Percentiles rank a stretch among this genome's conserved stretches.
Evolutionary conservation across 129 eudicot species (phyloP).

Genomic region (Gnaphalium uliginosum): DNA sequence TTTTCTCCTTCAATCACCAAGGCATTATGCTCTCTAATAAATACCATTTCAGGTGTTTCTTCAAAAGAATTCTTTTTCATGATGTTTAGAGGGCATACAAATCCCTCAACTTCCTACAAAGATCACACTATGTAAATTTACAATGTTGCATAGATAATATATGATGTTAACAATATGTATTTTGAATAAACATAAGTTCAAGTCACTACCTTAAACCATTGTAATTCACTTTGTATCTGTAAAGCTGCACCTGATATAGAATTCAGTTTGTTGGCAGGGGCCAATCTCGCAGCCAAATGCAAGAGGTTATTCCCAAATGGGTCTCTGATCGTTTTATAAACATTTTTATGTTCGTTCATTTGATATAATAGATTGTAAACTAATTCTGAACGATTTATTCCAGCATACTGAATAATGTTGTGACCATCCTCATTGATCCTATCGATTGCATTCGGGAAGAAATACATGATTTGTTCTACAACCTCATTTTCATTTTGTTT

Average conservation of each 20-base stretch:
- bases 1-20: conserved; percentile 32
- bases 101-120: background rate
- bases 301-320: background rate
- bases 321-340: background rate
- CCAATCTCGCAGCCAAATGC: background rate
- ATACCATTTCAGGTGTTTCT: conserved; percentile 25
- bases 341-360: background rate
- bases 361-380: background rate
- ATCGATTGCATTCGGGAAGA: background rate
- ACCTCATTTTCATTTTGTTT: too few species aligned
- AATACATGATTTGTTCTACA: too few species aligned
- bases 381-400: background rate
- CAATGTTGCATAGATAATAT: background rate
- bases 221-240: background rate
- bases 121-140: background rate
- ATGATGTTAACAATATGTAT: background rate
- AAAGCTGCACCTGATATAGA: background rate
- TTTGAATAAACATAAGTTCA: background rate
- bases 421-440: background rate
- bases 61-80: background rate
- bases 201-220: background rate
- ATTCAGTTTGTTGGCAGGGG: background rate
- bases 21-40: conserved; percentile 7
- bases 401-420: background rate
- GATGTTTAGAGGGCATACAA: background rate